Evolutionary conservation across 768 basidiomycete genomes (phyloP).

Genomic region (Amanita molliuscula): DNA sequence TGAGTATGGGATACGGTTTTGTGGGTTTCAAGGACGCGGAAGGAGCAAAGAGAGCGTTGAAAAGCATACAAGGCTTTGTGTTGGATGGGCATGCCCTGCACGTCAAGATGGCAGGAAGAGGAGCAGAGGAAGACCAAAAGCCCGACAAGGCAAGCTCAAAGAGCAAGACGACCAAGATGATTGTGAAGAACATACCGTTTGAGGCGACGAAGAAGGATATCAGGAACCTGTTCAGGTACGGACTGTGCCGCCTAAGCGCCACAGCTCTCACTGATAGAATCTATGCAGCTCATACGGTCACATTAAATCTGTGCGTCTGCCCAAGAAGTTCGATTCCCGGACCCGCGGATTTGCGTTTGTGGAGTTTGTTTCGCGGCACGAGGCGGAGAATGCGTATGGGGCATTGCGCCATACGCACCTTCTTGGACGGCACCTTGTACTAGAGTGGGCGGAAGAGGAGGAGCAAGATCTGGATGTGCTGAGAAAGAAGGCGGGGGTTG

Average conservation of each 20-base stretch:
- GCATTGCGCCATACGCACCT: slow-evolving; percentile 91
- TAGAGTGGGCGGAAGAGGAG: slow-evolving; percentile 87
- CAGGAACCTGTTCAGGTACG: slow-evolving; percentile 79
- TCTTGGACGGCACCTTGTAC: slow-evolving; percentile 87
- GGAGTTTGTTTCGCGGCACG: slow-evolving; percentile 82
- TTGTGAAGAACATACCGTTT: slow-evolving; percentile 98
- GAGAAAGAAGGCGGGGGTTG: slow-evolving; percentile 72
- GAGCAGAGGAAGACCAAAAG: slow-evolving; percentile 40
- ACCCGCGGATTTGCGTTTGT: slow-evolving; percentile 95
- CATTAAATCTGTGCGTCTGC: slow-evolving; percentile 89
- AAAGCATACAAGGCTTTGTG: slow-evolving; percentile 70
- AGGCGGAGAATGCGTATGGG: slow-evolving; percentile 83
- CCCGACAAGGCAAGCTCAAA: slow-evolving; percentile 30
- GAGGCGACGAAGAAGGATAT: slow-evolving; percentile 93
- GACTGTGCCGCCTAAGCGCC: slow-evolving; percentile 10
- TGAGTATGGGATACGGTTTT: slow-evolving; percentile 97
- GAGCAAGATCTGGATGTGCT: slow-evolving; percentile 70
- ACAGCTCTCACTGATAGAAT: slow-evolving; percentile 4
- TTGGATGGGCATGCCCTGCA: slow-evolving; percentile 81
- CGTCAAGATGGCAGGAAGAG: slow-evolving; percentile 82
- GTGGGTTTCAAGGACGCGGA: slow-evolving; percentile 77
- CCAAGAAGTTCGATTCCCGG: slow-evolving; percentile 82
- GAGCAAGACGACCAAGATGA: slow-evolving; percentile 81
- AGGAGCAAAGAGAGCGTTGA: slow-evolving; percentile 63
- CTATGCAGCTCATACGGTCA: slow-evolving; percentile 72